Evolutionary conservation across 148 eudicot species (phyloP).

Genomic region (Vaccinium vitisidaea): DNA sequence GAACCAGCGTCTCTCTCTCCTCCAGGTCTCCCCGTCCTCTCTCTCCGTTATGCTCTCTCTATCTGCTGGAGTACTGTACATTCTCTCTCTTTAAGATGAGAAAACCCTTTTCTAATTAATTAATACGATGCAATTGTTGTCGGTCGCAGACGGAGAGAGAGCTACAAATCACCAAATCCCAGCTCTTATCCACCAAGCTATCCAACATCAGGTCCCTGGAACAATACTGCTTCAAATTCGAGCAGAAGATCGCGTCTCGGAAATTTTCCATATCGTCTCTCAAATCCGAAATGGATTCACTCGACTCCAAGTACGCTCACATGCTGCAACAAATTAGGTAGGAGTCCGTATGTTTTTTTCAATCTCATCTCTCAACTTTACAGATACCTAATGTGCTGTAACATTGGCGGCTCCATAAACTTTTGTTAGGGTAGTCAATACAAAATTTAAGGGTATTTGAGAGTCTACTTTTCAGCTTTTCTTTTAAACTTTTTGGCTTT

Average conservation of each 20-base stretch:
- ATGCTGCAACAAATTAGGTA: constrained; percentile 36
- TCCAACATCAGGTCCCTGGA: constrained; percentile 34
- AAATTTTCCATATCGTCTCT: constrained; percentile 37
- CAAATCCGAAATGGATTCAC: constrained; percentile 33
- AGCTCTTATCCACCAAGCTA: constrained; percentile 31
- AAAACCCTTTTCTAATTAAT: not conserved
- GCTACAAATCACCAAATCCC: constrained; percentile 34
- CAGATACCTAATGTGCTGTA: not conserved
- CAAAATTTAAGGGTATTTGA: no score
- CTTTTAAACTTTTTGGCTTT: no score
- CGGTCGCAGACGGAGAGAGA: constrained; percentile 43
- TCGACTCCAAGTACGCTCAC: constrained; percentile 25
- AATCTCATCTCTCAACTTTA: not conserved
- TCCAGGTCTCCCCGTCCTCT: constrained; percentile 33
- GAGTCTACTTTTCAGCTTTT: no score
- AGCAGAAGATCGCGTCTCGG: constrained; percentile 40
- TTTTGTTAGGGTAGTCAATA: no score
- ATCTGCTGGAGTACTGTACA: not conserved
- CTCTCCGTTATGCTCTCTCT: not conserved
- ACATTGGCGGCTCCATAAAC: no score
- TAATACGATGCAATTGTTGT: not conserved
- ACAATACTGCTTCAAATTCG: constrained; percentile 41
- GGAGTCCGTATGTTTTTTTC: not conserved
- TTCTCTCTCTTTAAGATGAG: not conserved
- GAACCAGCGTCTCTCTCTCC: constrained; percentile 53